Evolutionary conservation across 164 flowering plant species (phyloP), one percentile per base, ranked within the genome.

Genomic region (Paratinospora sagittata): DNA sequence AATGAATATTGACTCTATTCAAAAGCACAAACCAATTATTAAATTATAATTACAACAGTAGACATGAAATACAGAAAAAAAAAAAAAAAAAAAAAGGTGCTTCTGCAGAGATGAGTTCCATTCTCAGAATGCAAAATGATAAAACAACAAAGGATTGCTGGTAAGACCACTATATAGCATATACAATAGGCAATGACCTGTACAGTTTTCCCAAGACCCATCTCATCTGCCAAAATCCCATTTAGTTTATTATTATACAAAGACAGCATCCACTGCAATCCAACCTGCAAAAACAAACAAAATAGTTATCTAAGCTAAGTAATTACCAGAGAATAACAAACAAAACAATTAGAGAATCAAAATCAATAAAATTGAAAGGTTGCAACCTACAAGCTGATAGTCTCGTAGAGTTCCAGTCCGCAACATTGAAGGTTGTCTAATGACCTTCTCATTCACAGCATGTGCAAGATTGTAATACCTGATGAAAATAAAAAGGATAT

Each of bases 121-220:
- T 55, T 55, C 23, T 55, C 36, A 43, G 14, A 27, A 17, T 27
- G 43, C 34, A 63, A 17, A 63, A 1, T 4, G 8, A 33, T 0
- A 33, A 57, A 69, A 52, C 26, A 69, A 7, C 71, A 30, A 21
- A 5, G 24, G 47, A 69, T 55, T 55, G 61, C 55, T 37, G 66
- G 33, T 64, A 39, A 74, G 45, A 39, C 58, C 26, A 49, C 30
- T 36, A 41, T 57, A 4, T 1, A 30, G 4, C 34, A 30, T 30
- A 49, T 61, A 68, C 39, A 1, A 52, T 60, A 27, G 0, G 27
- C 23, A 19, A 27, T 72, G 23, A 96, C 98, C 99, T 93, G 98
- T 12, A 96, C 99, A 76, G 99, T 96, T 79, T 93, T 96, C 73
- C 99, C 99, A 68, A 93, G 97, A 64, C 99, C 98, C 99, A 96